phyloP scores from a whole-genome alignment of 2,329 filamentous ascomycete species.

The Cadophora gregata region DNA sequence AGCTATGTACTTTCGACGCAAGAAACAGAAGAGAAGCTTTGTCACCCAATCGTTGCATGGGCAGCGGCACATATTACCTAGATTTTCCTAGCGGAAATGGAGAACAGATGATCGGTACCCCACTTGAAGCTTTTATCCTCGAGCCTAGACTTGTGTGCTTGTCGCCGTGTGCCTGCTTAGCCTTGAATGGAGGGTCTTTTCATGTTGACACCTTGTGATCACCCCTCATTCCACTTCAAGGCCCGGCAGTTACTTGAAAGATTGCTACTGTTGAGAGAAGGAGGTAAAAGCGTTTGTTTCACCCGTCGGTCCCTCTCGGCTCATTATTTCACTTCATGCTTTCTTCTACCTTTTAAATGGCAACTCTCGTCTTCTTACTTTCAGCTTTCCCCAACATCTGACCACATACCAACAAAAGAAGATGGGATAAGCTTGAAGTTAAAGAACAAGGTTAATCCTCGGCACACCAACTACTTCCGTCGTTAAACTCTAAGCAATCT shows the following conservation, averaged over 20 bases:
- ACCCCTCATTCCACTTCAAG: conserved; percentile 7
- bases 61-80: neutral
- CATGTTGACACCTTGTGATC: conserved; percentile 3
- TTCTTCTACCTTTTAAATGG: neutral
- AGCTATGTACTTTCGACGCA: neutral
- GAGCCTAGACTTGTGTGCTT: neutral
- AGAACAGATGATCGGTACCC: neutral
- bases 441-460: neutral
- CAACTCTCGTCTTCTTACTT: neutral
- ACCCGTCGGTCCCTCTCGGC: neutral
- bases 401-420: neutral
- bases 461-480: neutral
- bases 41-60: neutral
- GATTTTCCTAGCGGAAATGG: neutral
- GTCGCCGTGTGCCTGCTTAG: neutral
- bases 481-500: neutral
- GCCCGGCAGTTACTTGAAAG: neutral
- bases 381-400: neutral
- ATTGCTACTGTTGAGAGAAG: neutral
- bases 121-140: neutral
- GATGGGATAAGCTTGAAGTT: neutral
- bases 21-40: neutral
- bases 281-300: neutral
- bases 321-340: neutral
- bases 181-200: neutral